Base-by-base conservation (phyloP, 768 basidiomycete genomes). In the Mycena belliarum region DNA sequence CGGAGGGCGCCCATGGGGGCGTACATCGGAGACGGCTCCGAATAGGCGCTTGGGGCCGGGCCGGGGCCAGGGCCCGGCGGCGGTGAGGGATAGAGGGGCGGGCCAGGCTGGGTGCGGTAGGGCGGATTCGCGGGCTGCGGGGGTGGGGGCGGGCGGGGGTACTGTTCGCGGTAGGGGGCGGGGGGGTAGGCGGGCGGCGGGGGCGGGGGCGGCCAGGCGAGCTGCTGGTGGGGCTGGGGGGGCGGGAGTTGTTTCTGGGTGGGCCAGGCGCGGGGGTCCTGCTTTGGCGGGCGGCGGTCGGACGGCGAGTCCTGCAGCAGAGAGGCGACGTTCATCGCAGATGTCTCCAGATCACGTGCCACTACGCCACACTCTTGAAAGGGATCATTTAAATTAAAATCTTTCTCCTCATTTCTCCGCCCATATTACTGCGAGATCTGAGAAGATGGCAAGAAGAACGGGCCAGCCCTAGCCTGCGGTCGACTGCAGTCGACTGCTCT, bases 231-330 rank as follows among this genome's bases (percentile, higher is more conserved):
- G 23, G 35, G 33, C 4, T 18, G 20, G 7, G 38, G 38, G 7
- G 38, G 38, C n/a, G 9, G 16, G 5, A 4, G 38, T n/a, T 40
- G 16, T 20, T 40, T 40, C 38, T 40, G 38, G n/a, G n/a, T 18
- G 18, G 10, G 38, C 38, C 38, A 40, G 18, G 7, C n/a, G n/a
- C n/a, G 38, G 12, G 38, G 38, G 3, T 45, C 50, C 26, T 48
- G 57, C 6, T 44, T 55, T 29, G 52, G 49, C 2, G 47, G 53
- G 23, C 61, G 57, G 43, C 60, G 49, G 64, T 86, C 85, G 0
- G 86, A 86, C 47, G 87, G 87, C 0, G 86, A 83, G 70, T 86
- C 29, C 29, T 32, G 29, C 29, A 32, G 29, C 29, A 32, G 29
- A 32, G 29, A 32, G 29, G 29, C 29, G 29, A 32, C 29, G 29